Evolutionary conservation across 495 filamentous ascomycete species (phyloP), one percentile per base, ranked within the genome.

Genomic region (Glonium stellatum): DNA sequence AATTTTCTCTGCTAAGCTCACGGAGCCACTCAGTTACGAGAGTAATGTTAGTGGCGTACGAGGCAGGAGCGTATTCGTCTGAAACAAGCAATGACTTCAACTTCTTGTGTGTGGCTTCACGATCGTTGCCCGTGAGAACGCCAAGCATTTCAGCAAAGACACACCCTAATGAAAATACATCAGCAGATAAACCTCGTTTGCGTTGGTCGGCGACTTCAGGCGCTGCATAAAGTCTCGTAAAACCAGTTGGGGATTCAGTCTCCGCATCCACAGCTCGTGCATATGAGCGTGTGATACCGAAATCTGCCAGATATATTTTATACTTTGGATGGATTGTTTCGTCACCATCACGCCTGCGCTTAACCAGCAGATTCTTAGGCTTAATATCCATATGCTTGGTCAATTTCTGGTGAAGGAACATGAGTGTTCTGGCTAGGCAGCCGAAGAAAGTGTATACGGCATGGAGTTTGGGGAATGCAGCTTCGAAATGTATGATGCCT

Each of bases 321-420:
- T 48, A 48, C 13, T 18, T 8, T 0, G 15, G 5, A 1, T 48
- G 11, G 13, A 5, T 9, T 12, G 44, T 1, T n/a, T 18, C 9
- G 13, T 48, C 5, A n/a, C 44, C 22, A 1, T n/a, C 9, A 18
- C 13, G 44, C 27, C n/a, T 54, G 13, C 23, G 27, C 22, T n/a
- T 27, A 3, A 54, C 50, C 9, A 54, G n/a, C 5, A 54, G 11
- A 6, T 54, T 54, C 11, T 27, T 31, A 11, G 50, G 50, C 19
- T 54, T 54, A 1, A 54, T 54, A 27, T 54, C 50, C 50, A 54
- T 54, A 54, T 54, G 50, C 50, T 54, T 54, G 19, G 34, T 54
- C 6, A 18, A 19, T 5, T 27, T 31, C 3, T 12, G 23, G n/a
- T 54, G 50, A 10, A 36, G 23, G n/a, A 31, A 54, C 6, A 6